Percentiles rank a stretch among this genome's conserved stretches.
phyloP scores from a whole-genome alignment of 176 grass and related monocot genomes.

The Dendrocalamus sinicus region DNA sequence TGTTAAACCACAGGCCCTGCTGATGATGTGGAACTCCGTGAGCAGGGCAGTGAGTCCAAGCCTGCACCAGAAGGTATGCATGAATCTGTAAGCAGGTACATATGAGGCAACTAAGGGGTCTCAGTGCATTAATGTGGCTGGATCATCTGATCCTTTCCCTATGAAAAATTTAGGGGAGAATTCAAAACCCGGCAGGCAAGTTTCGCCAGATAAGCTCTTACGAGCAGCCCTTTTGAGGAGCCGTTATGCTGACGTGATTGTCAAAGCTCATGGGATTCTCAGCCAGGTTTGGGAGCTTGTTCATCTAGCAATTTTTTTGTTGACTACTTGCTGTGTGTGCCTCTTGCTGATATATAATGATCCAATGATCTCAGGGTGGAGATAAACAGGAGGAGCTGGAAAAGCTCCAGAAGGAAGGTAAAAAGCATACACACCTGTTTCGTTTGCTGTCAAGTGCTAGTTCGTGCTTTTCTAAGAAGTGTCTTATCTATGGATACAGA shows the following conservation, averaged over 20 bases:
- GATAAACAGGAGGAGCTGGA: slow-evolving; percentile 89
- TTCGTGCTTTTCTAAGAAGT: not conserved
- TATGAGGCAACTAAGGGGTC: slow-evolving; percentile 48
- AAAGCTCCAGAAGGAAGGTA: slow-evolving; percentile 93
- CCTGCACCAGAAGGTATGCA: slow-evolving; percentile 88
- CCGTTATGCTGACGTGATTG: slow-evolving; percentile 86
- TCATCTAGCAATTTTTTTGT: not conserved
- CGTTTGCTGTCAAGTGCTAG: not conserved
- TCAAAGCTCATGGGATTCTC: slow-evolving; percentile 80
- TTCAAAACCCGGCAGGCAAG: slow-evolving; percentile 63
- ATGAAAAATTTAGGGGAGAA: slow-evolving; percentile 80
- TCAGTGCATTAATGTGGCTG: slow-evolving; percentile 54
- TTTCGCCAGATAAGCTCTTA: slow-evolving; percentile 77
- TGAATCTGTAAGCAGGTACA: slow-evolving; percentile 61
- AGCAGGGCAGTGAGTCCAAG: slow-evolving; percentile 64
- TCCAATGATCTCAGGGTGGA: slow-evolving; percentile 59
- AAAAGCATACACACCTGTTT: slow-evolving; percentile 14
- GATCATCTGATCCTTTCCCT: slow-evolving; percentile 69
- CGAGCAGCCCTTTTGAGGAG: slow-evolving; percentile 79
- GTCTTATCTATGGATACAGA: slow-evolving; percentile 50
- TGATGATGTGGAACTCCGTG: slow-evolving; percentile 48
- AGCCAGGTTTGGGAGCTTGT: slow-evolving; percentile 60
- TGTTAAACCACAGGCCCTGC: slow-evolving; percentile 54
- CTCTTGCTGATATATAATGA: slow-evolving; percentile 1
- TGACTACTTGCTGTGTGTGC: not conserved